Evolutionary conservation across 2,329 filamentous ascomycete species (phyloP).

Genomic region (Pyrenophora graminea): DNA sequence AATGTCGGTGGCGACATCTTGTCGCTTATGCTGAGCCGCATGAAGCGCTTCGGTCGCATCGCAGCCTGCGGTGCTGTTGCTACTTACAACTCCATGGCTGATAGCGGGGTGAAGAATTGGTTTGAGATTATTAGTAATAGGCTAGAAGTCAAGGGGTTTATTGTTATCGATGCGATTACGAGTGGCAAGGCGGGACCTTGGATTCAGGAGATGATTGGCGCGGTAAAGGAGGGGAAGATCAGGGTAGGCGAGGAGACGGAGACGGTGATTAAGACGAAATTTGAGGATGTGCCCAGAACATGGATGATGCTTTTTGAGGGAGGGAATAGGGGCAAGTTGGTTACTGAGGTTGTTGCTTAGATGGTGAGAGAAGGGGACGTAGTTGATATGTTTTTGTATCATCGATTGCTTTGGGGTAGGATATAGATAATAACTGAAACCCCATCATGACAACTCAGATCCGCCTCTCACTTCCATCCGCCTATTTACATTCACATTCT

Average conservation of each 20-base stretch:
- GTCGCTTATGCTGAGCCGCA: conserved; percentile 51
- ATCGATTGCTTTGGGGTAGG: too few relatives aligned
- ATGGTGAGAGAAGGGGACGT: too few relatives aligned
- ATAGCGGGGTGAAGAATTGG: conserved; percentile 49
- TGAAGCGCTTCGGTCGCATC: conserved; percentile 49
- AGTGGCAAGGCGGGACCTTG: conserved; percentile 33
- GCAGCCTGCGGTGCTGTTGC: conserved; percentile 52
- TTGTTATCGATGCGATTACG: conserved; percentile 48
- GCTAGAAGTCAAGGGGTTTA: conserved; percentile 51
- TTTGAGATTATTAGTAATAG: conserved; percentile 50
- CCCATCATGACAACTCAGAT: too few relatives aligned
- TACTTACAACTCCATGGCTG: conserved; percentile 47
- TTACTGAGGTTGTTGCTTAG: conserved; percentile 43
- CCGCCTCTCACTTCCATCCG: too few relatives aligned
- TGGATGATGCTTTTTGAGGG: conserved; percentile 56
- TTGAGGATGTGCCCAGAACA: conserved; percentile 56
- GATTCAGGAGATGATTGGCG: conserved; percentile 31
- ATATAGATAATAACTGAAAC: too few relatives aligned
- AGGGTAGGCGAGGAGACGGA: conserved; percentile 51
- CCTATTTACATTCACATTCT: too few relatives aligned
- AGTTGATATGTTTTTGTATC: too few relatives aligned
- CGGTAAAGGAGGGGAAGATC: conserved; percentile 53
- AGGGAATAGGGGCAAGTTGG: conserved; percentile 54
- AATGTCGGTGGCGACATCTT: conserved; percentile 57
- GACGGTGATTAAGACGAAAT: conserved; percentile 53